Evolutionary conservation across 257 asterid genomes (phyloP).

Genomic region (Solanum ossicruentum): DNA sequence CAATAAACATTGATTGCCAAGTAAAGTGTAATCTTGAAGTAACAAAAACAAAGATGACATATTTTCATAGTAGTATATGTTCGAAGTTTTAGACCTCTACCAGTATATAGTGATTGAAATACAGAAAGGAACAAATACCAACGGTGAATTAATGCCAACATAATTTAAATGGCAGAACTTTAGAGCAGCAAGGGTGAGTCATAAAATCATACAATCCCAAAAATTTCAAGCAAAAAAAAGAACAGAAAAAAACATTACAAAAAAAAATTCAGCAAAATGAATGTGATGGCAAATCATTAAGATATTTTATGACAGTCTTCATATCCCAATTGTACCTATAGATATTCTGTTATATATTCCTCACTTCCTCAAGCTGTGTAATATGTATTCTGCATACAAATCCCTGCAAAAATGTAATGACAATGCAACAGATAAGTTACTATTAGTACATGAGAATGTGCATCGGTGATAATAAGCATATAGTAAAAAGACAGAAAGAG

Average conservation of each 20-base stretch:
- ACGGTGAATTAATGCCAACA: background rate
- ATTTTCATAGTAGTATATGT: background rate
- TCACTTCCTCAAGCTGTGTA: conserved; percentile 51
- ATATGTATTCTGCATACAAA: conserved; percentile 70
- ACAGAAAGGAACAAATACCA: conserved; percentile 63
- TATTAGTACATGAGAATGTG: background rate
- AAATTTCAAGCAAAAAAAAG: background rate
- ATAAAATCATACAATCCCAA: background rate
- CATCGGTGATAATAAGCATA: background rate
- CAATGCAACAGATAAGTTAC: background rate
- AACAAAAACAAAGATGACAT: background rate
- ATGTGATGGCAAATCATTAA: background rate
- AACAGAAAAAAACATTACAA: background rate
- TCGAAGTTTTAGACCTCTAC: background rate
- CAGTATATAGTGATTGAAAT: background rate
- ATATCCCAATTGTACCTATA: background rate
- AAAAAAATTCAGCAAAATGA: background rate
- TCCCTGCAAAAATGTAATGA: conserved; percentile 30
- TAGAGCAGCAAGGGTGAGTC: background rate
- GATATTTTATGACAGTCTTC: background rate
- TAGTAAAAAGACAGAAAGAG: background rate
- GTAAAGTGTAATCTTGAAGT: too few species aligned
- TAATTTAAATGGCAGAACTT: background rate
- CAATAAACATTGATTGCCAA: too few species aligned
- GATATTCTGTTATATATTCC: background rate